Base-by-base conservation (phyloP, 129 eudicot genomes). In the Chrysanthemum makinoi region DNA sequence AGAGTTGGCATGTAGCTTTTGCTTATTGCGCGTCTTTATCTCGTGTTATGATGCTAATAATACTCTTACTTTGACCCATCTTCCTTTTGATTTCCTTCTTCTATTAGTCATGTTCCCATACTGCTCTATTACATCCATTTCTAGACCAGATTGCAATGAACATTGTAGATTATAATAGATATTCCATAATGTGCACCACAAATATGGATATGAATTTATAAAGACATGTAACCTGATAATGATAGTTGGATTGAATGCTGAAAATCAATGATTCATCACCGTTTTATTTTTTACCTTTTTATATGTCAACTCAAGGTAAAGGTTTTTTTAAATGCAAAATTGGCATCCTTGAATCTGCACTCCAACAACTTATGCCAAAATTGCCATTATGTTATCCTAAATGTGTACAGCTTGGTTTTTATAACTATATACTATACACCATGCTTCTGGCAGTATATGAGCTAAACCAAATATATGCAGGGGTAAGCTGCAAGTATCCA, bases 301-400 rank as follows among this genome's bases (percentile, higher is more conserved):
- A 50, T 24, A 49, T 50, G 12, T 60, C 4, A 49, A 26, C 62
- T 19, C 44, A n/a, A 20, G 1, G 17, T 26, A 51, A 3, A 50
- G 43, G 5, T 14, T 51, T 73, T 72, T 73, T 62, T 73, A 17
- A 0, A 46, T 2, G 14, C 30, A 4, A 49, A 26, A 33, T 18
- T 15, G 49, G 62, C 70, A 62, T 62, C 30, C 51, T 73, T 63
- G 70, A 73, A 51, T 44, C 53, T 44, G 46, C 20, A 62, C 10
- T 49, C 19, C 35, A 30, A 44, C 14, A 33, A 50, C 62, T n/a
- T 54, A 56, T 51, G 70, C 35, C 33, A 50, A 61, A 22, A 22
- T 49, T 50, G 43, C 50, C 13, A 26, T 30, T 18, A 3, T 73
- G 63, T 48, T 13, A 50, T 61, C 52, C 53, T 49, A 53, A 61